A percentile compares a stretch with the other conserved stretches of the same genome.
These are phyloP conservation scores for Truncatella angustata DNA, from an alignment of 2,329 filamentous ascomycete species.

Conservation along the genomic window DNA sequence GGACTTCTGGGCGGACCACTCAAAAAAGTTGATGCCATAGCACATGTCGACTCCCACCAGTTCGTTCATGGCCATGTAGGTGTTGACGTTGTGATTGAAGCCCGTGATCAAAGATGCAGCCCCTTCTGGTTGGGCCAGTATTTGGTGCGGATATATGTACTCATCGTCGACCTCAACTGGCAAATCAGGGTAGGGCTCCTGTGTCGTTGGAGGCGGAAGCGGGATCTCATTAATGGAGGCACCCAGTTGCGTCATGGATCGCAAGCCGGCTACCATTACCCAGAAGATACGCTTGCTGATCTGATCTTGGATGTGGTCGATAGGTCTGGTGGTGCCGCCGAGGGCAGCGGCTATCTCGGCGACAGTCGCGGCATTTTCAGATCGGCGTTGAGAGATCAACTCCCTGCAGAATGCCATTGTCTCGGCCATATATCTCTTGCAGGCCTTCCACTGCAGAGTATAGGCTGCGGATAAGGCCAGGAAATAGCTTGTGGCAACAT, in stretches of 20 bases:
- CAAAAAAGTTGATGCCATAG: conserved; percentile 74
- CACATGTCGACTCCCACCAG: conserved; percentile 78
- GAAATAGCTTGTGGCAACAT: conserved; percentile 75
- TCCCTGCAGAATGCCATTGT: conserved; percentile 67
- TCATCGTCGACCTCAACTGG: conserved; percentile 83
- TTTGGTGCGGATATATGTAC: conserved; percentile 69
- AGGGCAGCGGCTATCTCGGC: conserved; percentile 34
- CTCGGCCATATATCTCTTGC: conserved; percentile 71
- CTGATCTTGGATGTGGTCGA: conserved; percentile 71
- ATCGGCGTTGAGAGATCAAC: conserved; percentile 62
- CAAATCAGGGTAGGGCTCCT: conserved; percentile 73
- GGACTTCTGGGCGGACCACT: conserved; percentile 74
- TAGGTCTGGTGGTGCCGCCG: conserved; percentile 42
- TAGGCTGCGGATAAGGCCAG: conserved; percentile 66
- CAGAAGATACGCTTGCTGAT: conserved; percentile 80
- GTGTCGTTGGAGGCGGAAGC: conserved; percentile 73
- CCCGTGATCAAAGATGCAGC: conserved; percentile 70
- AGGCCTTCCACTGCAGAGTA: conserved; percentile 65
- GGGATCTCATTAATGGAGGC: conserved; percentile 68
- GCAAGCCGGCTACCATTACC: conserved; percentile 74
- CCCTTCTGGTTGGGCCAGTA: conserved; percentile 67
- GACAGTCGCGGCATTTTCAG: conserved; percentile 25
- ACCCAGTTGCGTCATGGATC: conserved; percentile 76
- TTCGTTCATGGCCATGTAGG: conserved; percentile 78
- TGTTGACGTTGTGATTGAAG: conserved; percentile 76